These are phyloP conservation scores for Macadamia tetraphylla DNA, from an alignment of 164 flowering plant genomes.

Conservation along the genomic window DNA sequence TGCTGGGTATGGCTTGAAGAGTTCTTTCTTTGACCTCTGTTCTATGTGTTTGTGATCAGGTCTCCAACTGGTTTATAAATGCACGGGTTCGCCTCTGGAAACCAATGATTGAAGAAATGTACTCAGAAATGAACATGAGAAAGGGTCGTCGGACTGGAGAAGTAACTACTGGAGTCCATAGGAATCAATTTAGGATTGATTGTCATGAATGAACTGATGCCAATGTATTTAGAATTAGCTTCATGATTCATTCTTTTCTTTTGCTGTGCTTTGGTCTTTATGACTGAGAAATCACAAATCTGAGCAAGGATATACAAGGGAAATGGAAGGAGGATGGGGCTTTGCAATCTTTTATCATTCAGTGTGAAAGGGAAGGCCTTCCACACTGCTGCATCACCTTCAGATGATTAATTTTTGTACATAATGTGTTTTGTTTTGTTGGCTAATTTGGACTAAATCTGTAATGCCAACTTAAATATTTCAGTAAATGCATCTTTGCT, in stretches of 20 bases:
- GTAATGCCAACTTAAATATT: too few relatives aligned
- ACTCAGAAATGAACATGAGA: conserved; percentile 40
- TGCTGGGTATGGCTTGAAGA: too few relatives aligned
- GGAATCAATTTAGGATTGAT: conserved; percentile 10
- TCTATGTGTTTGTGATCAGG: conserved; percentile 32
- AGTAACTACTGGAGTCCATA: conserved; percentile 8
- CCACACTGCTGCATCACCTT: too few relatives aligned
- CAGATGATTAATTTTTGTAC: too few relatives aligned
- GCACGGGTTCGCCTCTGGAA: conserved; percentile 89
- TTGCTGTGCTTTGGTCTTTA: neutral
- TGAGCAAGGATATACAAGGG: neutral
- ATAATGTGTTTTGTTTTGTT: too few relatives aligned
- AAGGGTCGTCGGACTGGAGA: conserved; percentile 20
- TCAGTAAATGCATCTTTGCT: too few relatives aligned
- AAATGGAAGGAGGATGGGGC: too few relatives aligned
- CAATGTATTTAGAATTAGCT: neutral
- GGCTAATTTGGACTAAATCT: too few relatives aligned
- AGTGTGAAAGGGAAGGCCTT: too few relatives aligned
- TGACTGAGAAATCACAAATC: neutral
- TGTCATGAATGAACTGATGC: conserved; percentile 7
- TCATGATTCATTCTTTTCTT: neutral
- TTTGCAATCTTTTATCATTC: too few relatives aligned
- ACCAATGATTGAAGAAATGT: conserved; percentile 86
- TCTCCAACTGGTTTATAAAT: conserved; percentile 83
- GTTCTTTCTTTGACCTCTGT: neutral